Evolutionary conservation across 805 yeast species (phyloP).

Genomic region (Sugiyamaella americana): DNA sequence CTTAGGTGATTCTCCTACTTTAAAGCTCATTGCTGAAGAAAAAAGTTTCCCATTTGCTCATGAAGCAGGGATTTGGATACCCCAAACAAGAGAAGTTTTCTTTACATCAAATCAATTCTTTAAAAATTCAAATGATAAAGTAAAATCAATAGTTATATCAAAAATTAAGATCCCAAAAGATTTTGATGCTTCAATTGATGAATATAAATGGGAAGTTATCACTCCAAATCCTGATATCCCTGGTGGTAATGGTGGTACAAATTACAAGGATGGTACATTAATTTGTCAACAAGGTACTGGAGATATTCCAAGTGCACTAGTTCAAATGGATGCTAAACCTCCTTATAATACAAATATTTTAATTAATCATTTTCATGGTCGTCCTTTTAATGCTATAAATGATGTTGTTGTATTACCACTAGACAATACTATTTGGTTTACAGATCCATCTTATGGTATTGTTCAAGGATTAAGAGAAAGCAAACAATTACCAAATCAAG

Average conservation of each 20-base stretch:
- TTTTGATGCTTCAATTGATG: background rate
- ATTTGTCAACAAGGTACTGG: slow-evolving; percentile 26
- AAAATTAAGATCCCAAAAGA: background rate
- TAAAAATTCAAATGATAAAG: background rate
- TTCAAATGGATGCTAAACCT: slow-evolving; percentile 18
- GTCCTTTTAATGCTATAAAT: slow-evolving; percentile 27
- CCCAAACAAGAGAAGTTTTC: slow-evolving; percentile 22
- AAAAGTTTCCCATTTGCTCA: slow-evolving; percentile 24
- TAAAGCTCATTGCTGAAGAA: slow-evolving; percentile 21
- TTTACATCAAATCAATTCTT: slow-evolving; percentile 27
- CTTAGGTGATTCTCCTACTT: slow-evolving; percentile 16
- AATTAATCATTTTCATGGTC: slow-evolving; percentile 24
- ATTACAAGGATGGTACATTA: slow-evolving; percentile 23
- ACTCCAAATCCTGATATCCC: slow-evolving; percentile 20
- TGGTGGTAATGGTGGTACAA: slow-evolving; percentile 25
- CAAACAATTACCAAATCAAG: slow-evolving; percentile 24
- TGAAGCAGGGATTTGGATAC: slow-evolving; percentile 29
- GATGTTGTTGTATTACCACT: slow-evolving; percentile 25
- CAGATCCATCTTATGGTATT: slow-evolving; percentile 26
- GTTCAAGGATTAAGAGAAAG: slow-evolving; percentile 21
- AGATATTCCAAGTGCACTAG: slow-evolving; percentile 18
- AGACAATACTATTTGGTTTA: slow-evolving; percentile 29
- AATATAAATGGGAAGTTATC: slow-evolving; percentile 20
- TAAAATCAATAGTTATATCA: background rate
- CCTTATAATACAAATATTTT: slow-evolving; percentile 18